Evolutionary conservation across 148 eudicot genomes (phyloP), one percentile per base, ranked within the genome.

Genomic region (Dysphania ambrosioides): DNA sequence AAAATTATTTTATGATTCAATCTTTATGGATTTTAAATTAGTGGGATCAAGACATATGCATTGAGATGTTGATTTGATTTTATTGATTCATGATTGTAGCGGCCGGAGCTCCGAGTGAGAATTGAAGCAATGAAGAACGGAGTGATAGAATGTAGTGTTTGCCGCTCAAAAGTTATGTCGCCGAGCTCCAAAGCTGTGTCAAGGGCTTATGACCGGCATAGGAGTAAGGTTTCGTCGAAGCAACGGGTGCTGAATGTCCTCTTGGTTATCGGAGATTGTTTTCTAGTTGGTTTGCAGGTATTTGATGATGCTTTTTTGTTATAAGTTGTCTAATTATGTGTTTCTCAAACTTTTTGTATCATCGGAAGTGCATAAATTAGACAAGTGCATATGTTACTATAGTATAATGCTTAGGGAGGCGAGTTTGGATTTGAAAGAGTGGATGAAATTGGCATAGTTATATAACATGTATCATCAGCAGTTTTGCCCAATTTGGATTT

Each of bases 251-350:
- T 93, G 51, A 93, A 89, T 74, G 76, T 89, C 51, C 83, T 91
- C 65, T 79, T 93, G 85, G 98, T 93, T 38, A 97, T 86, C 42
- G 98, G 98, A 12, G 98, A 93, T 75, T 93, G 98, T 70, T 78
- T 93, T 67, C 85, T 93, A 38, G 98, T 93, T 77, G 98, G 98
- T 81, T 86, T 93, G 62, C 98, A 93, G 98, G 98, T 93, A 72
- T 70, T 72, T 11, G 29, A 11, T 26, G 10, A 15, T 27, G 24
- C 51, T n/a, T 30, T 29, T 63, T 15, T 19, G 16, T 57, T 66
- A 34, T 27, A 44, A 6, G 12, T 55, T 34, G 15, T 42, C 9
- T 59, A 2, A 44, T 18, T 42, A 15, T 53, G 47, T 35, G 12
- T 60, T 57, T 11, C 31, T 56, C 12, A 21, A 71, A 19, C 0